These are phyloP conservation scores for Raphanus sativus DNA, from an alignment of 345 rosid species.

Conservation along the genomic window DNA sequence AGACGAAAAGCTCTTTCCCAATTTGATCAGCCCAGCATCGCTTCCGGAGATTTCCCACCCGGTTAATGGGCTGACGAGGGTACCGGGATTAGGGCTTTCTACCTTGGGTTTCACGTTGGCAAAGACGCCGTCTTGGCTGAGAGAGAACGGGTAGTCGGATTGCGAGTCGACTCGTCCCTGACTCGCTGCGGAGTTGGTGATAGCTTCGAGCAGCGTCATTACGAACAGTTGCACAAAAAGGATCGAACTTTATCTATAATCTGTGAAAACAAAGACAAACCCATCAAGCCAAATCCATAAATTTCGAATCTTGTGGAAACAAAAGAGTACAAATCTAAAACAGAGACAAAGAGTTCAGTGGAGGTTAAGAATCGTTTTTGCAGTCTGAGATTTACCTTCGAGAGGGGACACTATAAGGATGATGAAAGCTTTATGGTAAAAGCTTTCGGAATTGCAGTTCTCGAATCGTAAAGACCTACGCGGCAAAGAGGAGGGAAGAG, in stretches of 20 bases:
- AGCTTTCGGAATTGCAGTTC: not conserved
- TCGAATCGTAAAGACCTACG: not conserved
- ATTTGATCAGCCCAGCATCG: conserved; percentile 53
- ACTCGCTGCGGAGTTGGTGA: conserved; percentile 52
- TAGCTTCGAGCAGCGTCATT: conserved; percentile 71
- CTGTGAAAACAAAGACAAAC: conserved; percentile 28
- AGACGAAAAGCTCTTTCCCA: conserved; percentile 48
- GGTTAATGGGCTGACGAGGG: conserved; percentile 54
- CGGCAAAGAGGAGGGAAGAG: not conserved
- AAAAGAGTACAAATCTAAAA: not conserved
- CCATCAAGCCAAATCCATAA: conserved; percentile 11
- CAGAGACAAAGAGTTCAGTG: not conserved
- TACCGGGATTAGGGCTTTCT: conserved; percentile 46
- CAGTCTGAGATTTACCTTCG: not conserved
- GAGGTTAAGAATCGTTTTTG: not conserved
- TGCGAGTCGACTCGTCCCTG: conserved; percentile 33
- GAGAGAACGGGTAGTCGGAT: conserved; percentile 55
- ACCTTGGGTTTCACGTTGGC: conserved; percentile 58
- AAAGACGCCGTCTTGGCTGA: conserved; percentile 55
- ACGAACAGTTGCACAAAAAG: conserved; percentile 9
- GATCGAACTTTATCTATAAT: conserved; percentile 19
- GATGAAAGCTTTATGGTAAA: not conserved
- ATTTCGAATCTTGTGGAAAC: not conserved
- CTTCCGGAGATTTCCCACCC: conserved; percentile 59
- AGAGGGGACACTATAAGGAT: not conserved